Base-by-base conservation (phyloP, 2,329 filamentous ascomycete species). In the Pyrenophora seminiperda region DNA sequence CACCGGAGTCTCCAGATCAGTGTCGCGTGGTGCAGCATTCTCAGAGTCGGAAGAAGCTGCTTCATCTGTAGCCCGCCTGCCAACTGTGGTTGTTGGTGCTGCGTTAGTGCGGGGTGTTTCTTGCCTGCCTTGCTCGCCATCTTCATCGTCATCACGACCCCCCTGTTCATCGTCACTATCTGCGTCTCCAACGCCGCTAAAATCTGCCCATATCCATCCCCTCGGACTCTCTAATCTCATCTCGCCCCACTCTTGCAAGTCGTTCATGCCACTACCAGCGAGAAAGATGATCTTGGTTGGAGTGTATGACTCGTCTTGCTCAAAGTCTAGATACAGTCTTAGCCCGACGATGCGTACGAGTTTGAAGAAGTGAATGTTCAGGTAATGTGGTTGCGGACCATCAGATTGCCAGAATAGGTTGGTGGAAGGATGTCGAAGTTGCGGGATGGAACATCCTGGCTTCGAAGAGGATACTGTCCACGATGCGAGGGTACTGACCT, bases 231-330 rank as follows among this genome's bases (percentile, higher is more conserved):
- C 84, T 18, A 96, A 86, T 56, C 84, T 82, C 80, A 96, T 88
- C 18, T 86, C 86, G 1, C 87, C 86, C 72, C 96, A 97, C 56
- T 94, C 89, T 45, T 95, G 88, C 7, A 97, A 83, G 67, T 95
- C 91, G 72, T 97, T 94, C 58, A 91, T 88, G 36, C 91, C 91
- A 56, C 91, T 96, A 10, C 94, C 94, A 0, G 92, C 93, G 30
- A 88, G 84, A 68, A 97, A 91, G 38, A 89, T 79, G 65, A 99
- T 95, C 64, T 91, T 90, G 1, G 92, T 97, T 0, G 94, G 94
- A 3, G 94, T 99, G 73, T 99, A 99, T 34, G 89, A 94, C 75
- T 99, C 94, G 73, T 99, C 94, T 45, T 90, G 84, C 55, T 88
- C 86, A 73, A 96, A 96, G 75, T 99, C 92, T 36, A 99, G 86